Percentiles rank a stretch among this genome's conserved stretches.
Evolutionary conservation across 179 eudicot species (phyloP).

Genomic region (Corrigiola litoralis): DNA sequence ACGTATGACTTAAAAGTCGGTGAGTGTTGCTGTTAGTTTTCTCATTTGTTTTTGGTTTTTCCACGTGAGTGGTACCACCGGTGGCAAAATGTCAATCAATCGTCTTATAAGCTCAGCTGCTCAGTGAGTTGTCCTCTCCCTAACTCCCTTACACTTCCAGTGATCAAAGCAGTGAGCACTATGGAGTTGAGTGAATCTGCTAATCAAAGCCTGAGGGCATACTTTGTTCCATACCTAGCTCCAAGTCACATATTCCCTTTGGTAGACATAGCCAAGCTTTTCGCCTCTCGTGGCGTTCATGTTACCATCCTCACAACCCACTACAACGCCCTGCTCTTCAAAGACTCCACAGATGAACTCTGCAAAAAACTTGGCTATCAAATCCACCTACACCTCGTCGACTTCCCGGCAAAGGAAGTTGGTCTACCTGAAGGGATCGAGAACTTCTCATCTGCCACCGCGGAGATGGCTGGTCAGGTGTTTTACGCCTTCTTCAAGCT

Average conservation of each 20-base stretch:
- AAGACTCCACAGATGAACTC: slow-evolving; percentile 3
- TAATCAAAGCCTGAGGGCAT: no score
- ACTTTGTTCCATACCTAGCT: slow-evolving; percentile 12
- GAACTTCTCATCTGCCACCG: neutral
- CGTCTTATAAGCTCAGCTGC: no score
- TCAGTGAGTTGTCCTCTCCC: no score
- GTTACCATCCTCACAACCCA: slow-evolving; percentile 10
- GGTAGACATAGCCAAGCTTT: neutral
- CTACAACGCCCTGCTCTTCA: neutral
- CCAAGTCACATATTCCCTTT: slow-evolving; percentile 15
- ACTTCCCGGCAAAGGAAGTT: neutral
- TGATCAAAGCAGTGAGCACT: no score
- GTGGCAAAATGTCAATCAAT: no score
- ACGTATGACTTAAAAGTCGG: no score
- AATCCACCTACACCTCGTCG: neutral
- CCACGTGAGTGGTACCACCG: no score
- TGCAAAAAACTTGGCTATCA: neutral
- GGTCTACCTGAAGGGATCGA: slow-evolving; percentile 3
- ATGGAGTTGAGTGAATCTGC: no score
- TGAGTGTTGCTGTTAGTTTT: no score
- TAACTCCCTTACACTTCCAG: no score
- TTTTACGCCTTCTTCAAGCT: neutral
- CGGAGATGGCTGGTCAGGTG: slow-evolving; percentile 1
- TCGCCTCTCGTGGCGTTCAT: neutral
- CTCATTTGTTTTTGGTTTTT: no score